Conservation (phyloP, 2,329 filamentous ascomycete genomes). For the Podosphaera fusca region DNA sequence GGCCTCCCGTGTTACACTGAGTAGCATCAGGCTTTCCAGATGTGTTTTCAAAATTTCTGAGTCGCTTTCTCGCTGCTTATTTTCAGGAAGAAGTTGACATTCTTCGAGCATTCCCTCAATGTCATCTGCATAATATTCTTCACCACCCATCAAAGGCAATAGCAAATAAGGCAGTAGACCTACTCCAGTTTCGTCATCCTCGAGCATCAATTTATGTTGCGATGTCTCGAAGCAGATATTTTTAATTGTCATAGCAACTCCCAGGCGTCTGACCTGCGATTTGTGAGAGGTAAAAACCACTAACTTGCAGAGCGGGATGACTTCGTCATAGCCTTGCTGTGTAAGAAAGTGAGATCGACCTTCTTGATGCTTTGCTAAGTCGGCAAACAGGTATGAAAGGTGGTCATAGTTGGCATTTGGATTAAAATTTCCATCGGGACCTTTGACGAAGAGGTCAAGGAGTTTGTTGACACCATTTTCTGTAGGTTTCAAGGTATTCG, state of each 20-base stretch:
- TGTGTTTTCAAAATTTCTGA: conserved; percentile 60
- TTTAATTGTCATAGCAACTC: conserved; percentile 92
- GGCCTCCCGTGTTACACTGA: conserved; percentile 57
- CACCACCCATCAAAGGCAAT: conserved; percentile 65
- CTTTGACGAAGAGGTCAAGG: conserved; percentile 89
- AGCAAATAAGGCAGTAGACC: conserved; percentile 76
- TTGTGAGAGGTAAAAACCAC: conserved; percentile 84
- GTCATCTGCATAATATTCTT: conserved; percentile 77
- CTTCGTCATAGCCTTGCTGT: conserved; percentile 50
- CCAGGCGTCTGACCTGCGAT: conserved; percentile 62
- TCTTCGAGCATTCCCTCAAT: conserved; percentile 71
- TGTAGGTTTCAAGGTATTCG: conserved; percentile 48
- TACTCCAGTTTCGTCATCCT: conserved; percentile 35
- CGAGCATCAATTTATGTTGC: conserved; percentile 47
- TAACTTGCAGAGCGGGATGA: conserved; percentile 80
- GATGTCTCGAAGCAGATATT: conserved; percentile 70
- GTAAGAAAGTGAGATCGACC: conserved; percentile 54
- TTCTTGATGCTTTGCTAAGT: conserved; percentile 61
- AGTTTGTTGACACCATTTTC: conserved; percentile 66
- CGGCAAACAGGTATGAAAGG: conserved; percentile 80
- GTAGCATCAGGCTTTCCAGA: conserved; percentile 63
- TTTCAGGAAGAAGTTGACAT: conserved; percentile 66
- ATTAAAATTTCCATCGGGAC: conserved; percentile 63
- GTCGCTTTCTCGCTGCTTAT: conserved; percentile 70
- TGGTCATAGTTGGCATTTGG: conserved; percentile 75